Evolutionary conservation across 805 yeast species (phyloP), one percentile per base, ranked within the genome.

Genomic region (Cyberlindnera japonica): DNA sequence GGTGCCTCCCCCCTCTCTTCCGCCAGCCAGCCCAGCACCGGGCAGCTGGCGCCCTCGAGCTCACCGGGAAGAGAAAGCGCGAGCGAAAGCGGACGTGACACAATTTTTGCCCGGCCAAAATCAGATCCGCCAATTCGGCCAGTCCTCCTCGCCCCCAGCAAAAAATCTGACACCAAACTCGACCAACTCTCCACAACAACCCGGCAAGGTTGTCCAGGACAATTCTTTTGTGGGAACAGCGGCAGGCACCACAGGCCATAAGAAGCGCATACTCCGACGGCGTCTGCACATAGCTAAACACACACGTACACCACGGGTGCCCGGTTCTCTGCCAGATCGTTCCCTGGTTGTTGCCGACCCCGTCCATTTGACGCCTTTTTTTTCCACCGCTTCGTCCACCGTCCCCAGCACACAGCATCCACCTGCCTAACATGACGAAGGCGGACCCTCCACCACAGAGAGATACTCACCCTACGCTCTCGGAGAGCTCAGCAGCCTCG

Each of bases 151-250:
- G 15, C 26, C 25, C 29, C 25, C 23, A 19, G 32, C 21, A 34
- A 34, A 40, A 40, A 40, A 40, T 13, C 43, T 39, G 38, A 39
- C 43, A 39, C 43, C 38, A 39, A 39, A 39, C 14, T 22, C 21
- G 17, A 29, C 21, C 17, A 27, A 15, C 30, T 31, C 26, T 21
- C 26, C 34, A 31, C 34, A 17, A 30, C 33, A 18, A 5, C 28
- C 11, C 28, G 15, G 28, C 14, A 8, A n/a, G n/a, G n/a, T n/a
- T n/a, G n/a, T n/a, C n/a, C n/a, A n/a, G n/a, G n/a, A n/a, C n/a
- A n/a, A n/a, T n/a, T n/a, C n/a, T n/a, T n/a, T n/a, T n/a, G n/a
- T n/a, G n/a, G n/a, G n/a, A n/a, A n/a, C n/a, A n/a, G n/a, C n/a
- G n/a, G n/a, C n/a, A n/a, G n/a, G n/a, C n/a, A n/a, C n/a, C n/a